phyloP scores from a whole-genome alignment of 1,284 basidiomycete genomes.

The Cryptococcus sp. region DNA sequence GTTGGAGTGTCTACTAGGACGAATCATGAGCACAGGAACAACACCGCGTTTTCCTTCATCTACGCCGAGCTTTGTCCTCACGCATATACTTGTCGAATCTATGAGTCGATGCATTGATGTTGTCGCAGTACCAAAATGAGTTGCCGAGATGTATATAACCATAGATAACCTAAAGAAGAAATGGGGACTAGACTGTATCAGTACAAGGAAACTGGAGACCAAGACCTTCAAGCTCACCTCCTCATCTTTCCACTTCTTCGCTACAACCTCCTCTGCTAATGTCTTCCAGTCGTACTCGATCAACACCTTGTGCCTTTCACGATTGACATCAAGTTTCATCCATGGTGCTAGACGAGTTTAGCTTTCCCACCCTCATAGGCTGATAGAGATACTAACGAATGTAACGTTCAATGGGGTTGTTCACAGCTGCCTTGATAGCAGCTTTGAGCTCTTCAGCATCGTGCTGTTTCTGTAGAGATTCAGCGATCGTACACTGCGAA shows the following conservation, averaged over 20 bases:
- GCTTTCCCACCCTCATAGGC: background rate
- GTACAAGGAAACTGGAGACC: too few relatives aligned
- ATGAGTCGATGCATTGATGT: too few relatives aligned
- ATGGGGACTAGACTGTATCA: too few relatives aligned
- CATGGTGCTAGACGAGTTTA: slow-evolving; percentile 2
- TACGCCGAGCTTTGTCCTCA: too few relatives aligned
- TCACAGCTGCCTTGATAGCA: slow-evolving; percentile 22
- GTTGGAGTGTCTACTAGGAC: too few relatives aligned
- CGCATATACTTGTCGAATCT: too few relatives aligned
- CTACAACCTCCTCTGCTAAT: slow-evolving; percentile 1
- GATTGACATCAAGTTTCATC: slow-evolving; percentile 4
- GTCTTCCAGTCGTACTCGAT: slow-evolving; percentile 6
- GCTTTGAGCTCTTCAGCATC: slow-evolving; percentile 21
- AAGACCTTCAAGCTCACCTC: background rate
- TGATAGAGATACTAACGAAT: slow-evolving; percentile 22
- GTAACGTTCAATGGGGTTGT: slow-evolving; percentile 27
- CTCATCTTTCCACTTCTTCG: background rate
- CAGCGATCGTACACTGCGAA: too few relatives aligned
- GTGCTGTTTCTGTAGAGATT: slow-evolving; percentile 3
- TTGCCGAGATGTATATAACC: too few relatives aligned
- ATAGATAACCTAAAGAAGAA: too few relatives aligned
- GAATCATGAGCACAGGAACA: too few relatives aligned
- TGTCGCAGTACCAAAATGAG: too few relatives aligned
- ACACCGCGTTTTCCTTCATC: too few relatives aligned
- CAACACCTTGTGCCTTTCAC: slow-evolving; percentile 4